Evolutionary conservation across 2,329 filamentous ascomycete genomes (phyloP), one percentile per base, ranked within the genome.

Genomic region (Phialophora expanda): DNA sequence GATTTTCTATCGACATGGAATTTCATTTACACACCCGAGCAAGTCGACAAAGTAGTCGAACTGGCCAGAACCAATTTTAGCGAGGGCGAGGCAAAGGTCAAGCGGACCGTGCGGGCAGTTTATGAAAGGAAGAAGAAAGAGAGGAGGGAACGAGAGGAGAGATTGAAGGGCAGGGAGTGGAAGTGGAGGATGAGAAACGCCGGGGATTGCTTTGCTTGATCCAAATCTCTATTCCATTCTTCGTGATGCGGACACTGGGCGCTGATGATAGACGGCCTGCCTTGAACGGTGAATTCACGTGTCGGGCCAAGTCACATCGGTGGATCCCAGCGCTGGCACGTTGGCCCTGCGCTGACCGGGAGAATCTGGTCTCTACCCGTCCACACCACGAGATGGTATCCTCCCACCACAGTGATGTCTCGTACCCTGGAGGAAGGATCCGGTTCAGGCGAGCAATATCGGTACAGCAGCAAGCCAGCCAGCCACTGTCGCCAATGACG

Each of bases 1-100:
- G 92, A 97, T 66, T 98, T 93, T 78, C 87, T 98, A 82, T 92
- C 88, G 71, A 99, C 95, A 0, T 99, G 95, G 95, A 99, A 99
- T 76, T 98, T 98, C 76, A 89, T 97, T 32, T 99, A 98, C 77
- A 96, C 91, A 1, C 89, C 93, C 0, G 89, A 95, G 64, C 90
- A 99, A 77, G 88, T 99, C 60, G 93, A 98, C 72, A 86, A 87
- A 28, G 92, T 96, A 0, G 90, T 97, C 1, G 84, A 85, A 4
- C 84, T 99, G 30, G 93, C 95, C 0, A 85, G 87, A 62, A 92
- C 92, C 11, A 99, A 99, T 77, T 99, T 92, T 72, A 83, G 86
- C 5, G 92, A 96, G 76, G 93, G 94, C 0, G 86, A 86, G 57
- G 90, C 91, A 64, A 88, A 91, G 77, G 91, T 95, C 22, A 88